Percentiles rank a stretch among this genome's conserved stretches.
phyloP scores from a whole-genome alignment of 768 basidiomycete species.

The Hysterangium stoloniferum region DNA sequence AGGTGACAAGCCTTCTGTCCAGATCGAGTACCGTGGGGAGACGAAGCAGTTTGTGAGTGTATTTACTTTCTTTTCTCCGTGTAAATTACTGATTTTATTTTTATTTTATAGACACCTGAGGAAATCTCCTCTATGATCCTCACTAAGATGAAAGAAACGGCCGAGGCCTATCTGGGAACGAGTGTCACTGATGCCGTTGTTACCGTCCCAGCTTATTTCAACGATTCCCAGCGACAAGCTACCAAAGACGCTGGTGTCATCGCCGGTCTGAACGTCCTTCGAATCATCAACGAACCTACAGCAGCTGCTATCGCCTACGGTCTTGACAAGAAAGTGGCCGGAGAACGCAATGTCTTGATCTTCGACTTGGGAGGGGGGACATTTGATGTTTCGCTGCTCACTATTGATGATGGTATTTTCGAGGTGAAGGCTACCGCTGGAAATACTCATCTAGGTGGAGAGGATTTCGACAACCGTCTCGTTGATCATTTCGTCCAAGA shows the following conservation, averaged over 20 bases:
- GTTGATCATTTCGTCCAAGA: conserved; percentile 42
- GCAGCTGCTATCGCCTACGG: conserved; percentile 43
- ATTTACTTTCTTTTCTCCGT: neutral
- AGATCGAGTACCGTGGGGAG: conserved; percentile 39
- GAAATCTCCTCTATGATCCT: conserved; percentile 38
- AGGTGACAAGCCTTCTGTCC: conserved; percentile 41
- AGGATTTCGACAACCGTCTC: conserved; percentile 40
- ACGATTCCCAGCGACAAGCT: conserved; percentile 34
- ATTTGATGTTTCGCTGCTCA: conserved; percentile 48
- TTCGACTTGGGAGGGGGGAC: conserved; percentile 55
- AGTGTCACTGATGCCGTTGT: conserved; percentile 39
- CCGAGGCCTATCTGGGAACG: conserved; percentile 38
- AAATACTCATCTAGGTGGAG: conserved; percentile 66
- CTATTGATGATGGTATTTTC: conserved; percentile 43
- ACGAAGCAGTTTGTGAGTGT: conserved; percentile 34
- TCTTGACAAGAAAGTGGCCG: conserved; percentile 38
- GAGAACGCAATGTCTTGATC: conserved; percentile 48
- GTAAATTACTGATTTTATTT: neutral
- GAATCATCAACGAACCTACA: conserved; percentile 44
- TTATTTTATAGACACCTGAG: conserved; percentile 28
- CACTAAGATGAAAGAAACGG: conserved; percentile 41
- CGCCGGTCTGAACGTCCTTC: conserved; percentile 38
- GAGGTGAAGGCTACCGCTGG: conserved; percentile 51
- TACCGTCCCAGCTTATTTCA: conserved; percentile 40
- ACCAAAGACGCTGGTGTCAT: conserved; percentile 35